Base-by-base conservation (phyloP, 2,329 filamentous ascomycete species). In the Talaromyces sp. region DNA sequence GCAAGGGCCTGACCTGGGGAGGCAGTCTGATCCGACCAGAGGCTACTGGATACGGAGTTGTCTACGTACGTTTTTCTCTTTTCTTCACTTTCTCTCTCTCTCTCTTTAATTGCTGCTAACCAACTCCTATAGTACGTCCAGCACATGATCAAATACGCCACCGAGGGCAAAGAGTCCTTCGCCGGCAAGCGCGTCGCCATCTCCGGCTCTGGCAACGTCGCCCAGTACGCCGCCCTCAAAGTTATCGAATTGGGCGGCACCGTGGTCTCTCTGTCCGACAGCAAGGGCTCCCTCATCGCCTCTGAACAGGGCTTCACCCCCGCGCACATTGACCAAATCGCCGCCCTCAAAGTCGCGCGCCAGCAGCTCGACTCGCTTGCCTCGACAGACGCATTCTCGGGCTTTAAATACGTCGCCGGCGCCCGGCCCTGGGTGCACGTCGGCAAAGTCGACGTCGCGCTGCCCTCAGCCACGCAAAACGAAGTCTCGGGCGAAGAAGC, bases 121-220 rank as follows among this genome's bases (percentile, higher is more conserved):
- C 7, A 63, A 40, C 12, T 60, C 1, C 60, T 66, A 60, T 33
- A 85, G 83, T 96, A 96, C 78, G 91, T 96, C 75, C 85, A 90
- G 71, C 91, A 96, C 85, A 97, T 97, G 93, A 93, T 98, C 75
- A 83, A 90, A 78, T 89, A 96, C 79, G 91, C 91, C 69, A 84
- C 84, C 27, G 81, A 82, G 64, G 92, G 91, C 77, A 88, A 89
- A 75, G 92, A 96, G 75, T 86, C 85, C 68, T 96, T 96, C 82
- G 79, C 85, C 66, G 94, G 92, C 80, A 98, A 98, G 87, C 89
- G 89, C 64, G 95, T 98, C 61, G 91, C 94, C 77, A 89, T 99
- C 78, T 97, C 95, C 52, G 95, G 95, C 66, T 97, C 94, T 63
- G 95, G 95, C 68, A 99, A 99, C 82, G 95, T 98, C 60, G 95